Evolutionary conservation across 2,329 filamentous ascomycete genomes (phyloP), one percentile per base, ranked within the genome.

Genomic region (Aspergillus floridensis): DNA sequence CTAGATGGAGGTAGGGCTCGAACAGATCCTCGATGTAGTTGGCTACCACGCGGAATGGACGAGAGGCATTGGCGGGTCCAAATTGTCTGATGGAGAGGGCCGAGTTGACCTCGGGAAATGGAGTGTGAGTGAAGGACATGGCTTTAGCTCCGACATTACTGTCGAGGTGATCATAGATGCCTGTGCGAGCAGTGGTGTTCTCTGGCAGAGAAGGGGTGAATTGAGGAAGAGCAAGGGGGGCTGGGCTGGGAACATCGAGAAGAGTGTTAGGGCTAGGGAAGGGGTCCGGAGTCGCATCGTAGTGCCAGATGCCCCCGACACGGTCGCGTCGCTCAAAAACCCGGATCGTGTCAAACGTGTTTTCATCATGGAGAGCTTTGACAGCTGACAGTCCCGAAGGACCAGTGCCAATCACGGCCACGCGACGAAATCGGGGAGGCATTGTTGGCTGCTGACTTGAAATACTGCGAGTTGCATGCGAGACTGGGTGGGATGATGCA

Each of bases 271-370:
- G 51, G 2, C 59, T 35, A 4, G 64, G 65, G 55, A 73, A 73
- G 14, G 55, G 48, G 49, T 71, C 69, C 0, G 72, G 70, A 1
- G 60, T 57, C 14, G 67, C 59, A 52, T 73, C 70, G 51, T 66
- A 69, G 35, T 67, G 65, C 73, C 73, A 75, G 5, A 69, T 68
- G 6, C 72, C 72, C 16, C 72, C 72, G 3, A 69, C 63, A 16
- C 62, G 60, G 55, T 72, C 63, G 35, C 68, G 67, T 57, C 73
- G 62, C 57, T 74, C 72, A 44, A 74, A 75, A 4, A 74, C 65
- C 8, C 68, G 67, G 51, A 74, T 70, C 0, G 47, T 67, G n/a
- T 68, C 60, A 52, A 75, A 75, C 8, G 59, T 57, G 1, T 72
- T 68, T 57, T 75, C 73, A 41, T 73, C 66, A 8, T 63, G 56